Percentiles rank a stretch among this genome's conserved stretches.
phyloP scores from a whole-genome alignment of 495 filamentous ascomycete species.

The Penicillium taxi region DNA sequence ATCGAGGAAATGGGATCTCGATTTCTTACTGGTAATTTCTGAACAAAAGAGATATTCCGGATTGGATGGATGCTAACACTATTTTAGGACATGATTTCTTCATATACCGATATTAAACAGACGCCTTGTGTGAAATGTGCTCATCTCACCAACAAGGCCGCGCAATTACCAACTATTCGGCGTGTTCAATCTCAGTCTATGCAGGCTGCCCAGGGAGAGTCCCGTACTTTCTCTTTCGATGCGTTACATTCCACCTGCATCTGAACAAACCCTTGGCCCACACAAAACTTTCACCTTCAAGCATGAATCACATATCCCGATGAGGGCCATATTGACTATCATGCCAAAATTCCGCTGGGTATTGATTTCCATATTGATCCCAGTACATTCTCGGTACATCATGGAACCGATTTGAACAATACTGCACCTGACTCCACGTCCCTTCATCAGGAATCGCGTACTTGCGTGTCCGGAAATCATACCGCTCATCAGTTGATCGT shows the following conservation, averaged over 20 bases:
- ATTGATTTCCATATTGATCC: conserved; percentile 22
- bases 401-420: conserved; percentile 18
- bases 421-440: conserved; percentile 26
- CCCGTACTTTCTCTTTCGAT: conserved; percentile 14
- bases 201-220: conserved; percentile 1
- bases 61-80: conserved; percentile 8
- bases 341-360: conserved; percentile 22
- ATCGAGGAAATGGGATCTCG: conserved; percentile 36
- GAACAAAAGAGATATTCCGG: neutral
- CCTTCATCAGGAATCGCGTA: conserved; percentile 23
- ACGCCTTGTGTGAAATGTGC: conserved; percentile 33
- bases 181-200: conserved; percentile 6
- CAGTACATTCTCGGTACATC: conserved; percentile 19
- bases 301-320: conserved; percentile 6
- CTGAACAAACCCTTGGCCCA: conserved; percentile 4
- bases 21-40: conserved; percentile 29
- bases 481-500: conserved; percentile 10
- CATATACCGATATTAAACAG: conserved; percentile 35
- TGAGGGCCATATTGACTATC: conserved; percentile 19
- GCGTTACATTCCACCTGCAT: conserved; percentile 20
- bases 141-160: conserved; percentile 28
- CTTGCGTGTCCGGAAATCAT: conserved; percentile 25
- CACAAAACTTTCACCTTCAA: too few species aligned
- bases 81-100: conserved; percentile 32
- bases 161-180: conserved; percentile 34